A percentile compares a stretch with the other conserved stretches of the same genome.
Evolutionary conservation across 179 eudicot genomes (phyloP).

Genomic region (Silene noctiflora): DNA sequence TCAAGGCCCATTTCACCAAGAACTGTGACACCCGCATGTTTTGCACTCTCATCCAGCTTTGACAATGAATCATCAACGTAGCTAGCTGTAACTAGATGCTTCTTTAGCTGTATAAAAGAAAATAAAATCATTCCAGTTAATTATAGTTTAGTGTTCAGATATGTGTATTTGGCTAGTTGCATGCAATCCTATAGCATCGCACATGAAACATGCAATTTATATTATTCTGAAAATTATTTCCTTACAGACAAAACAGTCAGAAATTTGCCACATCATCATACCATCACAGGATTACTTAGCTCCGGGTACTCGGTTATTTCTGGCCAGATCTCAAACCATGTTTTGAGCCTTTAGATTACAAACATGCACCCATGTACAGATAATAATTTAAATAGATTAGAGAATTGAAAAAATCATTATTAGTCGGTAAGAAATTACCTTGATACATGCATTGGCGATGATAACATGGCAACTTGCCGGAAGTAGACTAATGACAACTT

Average conservation of each 20-base stretch:
- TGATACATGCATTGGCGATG: constrained; percentile 72
- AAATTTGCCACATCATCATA: background rate
- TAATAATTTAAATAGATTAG: background rate
- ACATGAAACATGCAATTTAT: no score
- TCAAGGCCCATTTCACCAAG: constrained; percentile 98
- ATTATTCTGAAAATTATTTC: no score
- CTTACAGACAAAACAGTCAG: background rate
- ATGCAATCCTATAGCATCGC: no score
- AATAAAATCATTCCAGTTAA: background rate
- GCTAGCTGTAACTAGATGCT: constrained; percentile 92
- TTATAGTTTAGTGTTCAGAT: no score
- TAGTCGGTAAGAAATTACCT: constrained; percentile 46
- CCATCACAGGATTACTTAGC: no score
- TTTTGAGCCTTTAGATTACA: background rate
- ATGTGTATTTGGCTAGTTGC: no score
- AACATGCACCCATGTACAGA: background rate
- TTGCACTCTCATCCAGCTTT: constrained; percentile 66
- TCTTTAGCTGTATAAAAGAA: constrained; percentile 58
- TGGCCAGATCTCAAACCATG: background rate
- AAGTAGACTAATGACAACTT: constrained; percentile 88
- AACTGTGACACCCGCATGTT: constrained; percentile 71
- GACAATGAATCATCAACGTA: constrained; percentile 78
- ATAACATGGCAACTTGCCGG: constrained; percentile 76
- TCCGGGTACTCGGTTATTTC: no score
- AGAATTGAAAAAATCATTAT: background rate